phyloP scores from a whole-genome alignment of 805 yeast genomes.

The Teunomyces kruisii region DNA sequence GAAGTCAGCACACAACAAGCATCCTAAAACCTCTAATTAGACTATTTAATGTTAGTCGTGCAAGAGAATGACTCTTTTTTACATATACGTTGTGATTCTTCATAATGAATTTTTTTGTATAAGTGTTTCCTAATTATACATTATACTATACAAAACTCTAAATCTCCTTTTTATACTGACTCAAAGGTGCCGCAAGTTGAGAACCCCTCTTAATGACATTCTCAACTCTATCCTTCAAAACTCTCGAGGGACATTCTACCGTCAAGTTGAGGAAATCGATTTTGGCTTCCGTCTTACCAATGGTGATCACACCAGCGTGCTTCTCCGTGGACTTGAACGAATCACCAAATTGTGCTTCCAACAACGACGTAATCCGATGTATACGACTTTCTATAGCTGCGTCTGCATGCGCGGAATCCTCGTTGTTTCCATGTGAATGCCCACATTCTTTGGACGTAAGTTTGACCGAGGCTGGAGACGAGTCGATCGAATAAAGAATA shows the following conservation, averaged over 20 bases:
- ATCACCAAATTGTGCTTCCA: constrained; percentile 88
- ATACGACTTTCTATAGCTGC: constrained; percentile 32
- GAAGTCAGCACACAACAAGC: no score
- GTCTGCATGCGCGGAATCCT: constrained; percentile 22
- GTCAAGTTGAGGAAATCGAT: constrained; percentile 63
- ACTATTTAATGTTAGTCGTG: no score
- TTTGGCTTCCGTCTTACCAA: constrained; percentile 74
- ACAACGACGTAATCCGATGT: constrained; percentile 56
- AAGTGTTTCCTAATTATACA: constrained; percentile 3
- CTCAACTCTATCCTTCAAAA: constrained; percentile 77
- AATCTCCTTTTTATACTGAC: constrained; percentile 37
- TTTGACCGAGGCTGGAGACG: constrained; percentile 93
- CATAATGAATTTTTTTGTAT: neutral
- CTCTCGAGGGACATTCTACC: constrained; percentile 71
- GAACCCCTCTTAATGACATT: constrained; percentile 77
- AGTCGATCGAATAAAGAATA: constrained; percentile 85
- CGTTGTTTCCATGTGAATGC: constrained; percentile 32
- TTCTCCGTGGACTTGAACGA: constrained; percentile 44
- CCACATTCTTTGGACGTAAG: constrained; percentile 62
- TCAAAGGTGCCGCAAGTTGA: constrained; percentile 80
- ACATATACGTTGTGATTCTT: no score
- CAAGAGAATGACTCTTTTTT: no score
- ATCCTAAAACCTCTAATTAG: no score
- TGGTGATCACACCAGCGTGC: constrained; percentile 58
- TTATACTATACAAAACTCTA: constrained; percentile 2